phyloP scores from a whole-genome alignment of 176 grass and related monocot species.

The Oryza nivara region DNA sequence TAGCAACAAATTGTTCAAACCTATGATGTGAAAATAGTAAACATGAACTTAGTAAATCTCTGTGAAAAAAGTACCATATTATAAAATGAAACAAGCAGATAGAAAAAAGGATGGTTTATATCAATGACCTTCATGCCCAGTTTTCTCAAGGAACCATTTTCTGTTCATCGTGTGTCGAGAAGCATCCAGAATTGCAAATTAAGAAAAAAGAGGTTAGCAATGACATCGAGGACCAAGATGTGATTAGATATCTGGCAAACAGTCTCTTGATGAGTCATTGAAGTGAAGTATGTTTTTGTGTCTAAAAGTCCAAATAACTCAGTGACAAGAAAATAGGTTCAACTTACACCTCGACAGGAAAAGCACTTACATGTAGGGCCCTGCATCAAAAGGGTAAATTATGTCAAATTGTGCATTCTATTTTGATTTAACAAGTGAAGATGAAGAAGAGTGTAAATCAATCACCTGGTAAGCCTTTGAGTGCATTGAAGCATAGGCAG shows the following conservation, averaged over 20 bases:
- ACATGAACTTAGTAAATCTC: constrained; percentile 26
- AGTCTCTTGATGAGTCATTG: constrained; percentile 7
- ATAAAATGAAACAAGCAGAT: constrained; percentile 19
- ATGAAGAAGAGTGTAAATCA: constrained; percentile 33
- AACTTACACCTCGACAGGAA: background rate
- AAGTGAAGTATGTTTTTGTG: constrained; percentile 23
- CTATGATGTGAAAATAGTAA: constrained; percentile 45
- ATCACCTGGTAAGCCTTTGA: constrained; percentile 89
- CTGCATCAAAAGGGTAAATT: constrained; percentile 52
- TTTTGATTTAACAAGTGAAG: constrained; percentile 30
- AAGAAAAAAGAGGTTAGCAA: constrained; percentile 49
- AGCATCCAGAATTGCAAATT: constrained; percentile 28
- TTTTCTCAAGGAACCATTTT: constrained; percentile 98
- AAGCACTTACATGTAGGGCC: constrained; percentile 94
- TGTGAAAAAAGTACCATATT: background rate
- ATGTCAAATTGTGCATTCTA: constrained; percentile 38
- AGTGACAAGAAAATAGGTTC: background rate
- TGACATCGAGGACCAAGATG: background rate
- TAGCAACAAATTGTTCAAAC: constrained; percentile 87
- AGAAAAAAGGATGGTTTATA: background rate
- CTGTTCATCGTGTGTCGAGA: constrained; percentile 56
- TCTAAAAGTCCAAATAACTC: background rate
- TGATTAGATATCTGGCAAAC: background rate
- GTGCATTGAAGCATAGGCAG: constrained; percentile 96
- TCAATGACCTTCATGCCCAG: constrained; percentile 81